Base-by-base conservation (phyloP, 805 yeast genomes). In the Candida odintsovae region DNA sequence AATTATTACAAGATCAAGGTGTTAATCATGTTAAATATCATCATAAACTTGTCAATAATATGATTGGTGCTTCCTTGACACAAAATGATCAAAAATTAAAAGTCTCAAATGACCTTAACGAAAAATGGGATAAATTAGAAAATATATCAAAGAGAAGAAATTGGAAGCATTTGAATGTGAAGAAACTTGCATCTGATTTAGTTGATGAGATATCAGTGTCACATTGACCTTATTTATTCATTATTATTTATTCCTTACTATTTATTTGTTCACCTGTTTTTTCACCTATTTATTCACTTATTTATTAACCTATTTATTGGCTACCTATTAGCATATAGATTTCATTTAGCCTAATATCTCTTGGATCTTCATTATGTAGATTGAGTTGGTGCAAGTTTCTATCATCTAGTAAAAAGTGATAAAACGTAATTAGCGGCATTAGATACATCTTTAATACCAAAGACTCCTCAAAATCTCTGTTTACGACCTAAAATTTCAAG, bases 111-210 rank as follows among this genome's bases (percentile, higher is more conserved):
- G 38, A 31, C 31, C 29, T 41, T 15, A n/a, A 41, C 7, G n/a
- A 20, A 21, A 41, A 41, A n/a, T 41, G 43, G 43, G 23, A 20
- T 20, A 41, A 41, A 21, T 9, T 31, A n/a, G 38, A 41, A 16
- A 8, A 12, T 4, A 38, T 29, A 13, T 12, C 43, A 6, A 10
- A 41, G 21, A 16, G n/a, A 10, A 41, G 35, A 21, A 31, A 29
- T 35, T 41, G 43, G 43, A 41, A n/a, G 16, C 16, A n/a, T 21
- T 36, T 41, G 23, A 19, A 41, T 22, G 20, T 41, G 25, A 41
- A 31, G 28, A 29, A 25, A 36, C 19, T 41, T 33, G 36, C 36
- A 19, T 33, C 36, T 33, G 36, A 33, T 16, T 10, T 33, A 20
- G 36, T 33, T 9, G 36, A 33, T 33, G 36, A 33, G 8, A 18